These are phyloP conservation scores for Epicoccum nigrum DNA, from an alignment of 2,329 filamentous ascomycete species.

Conservation along the genomic window DNA sequence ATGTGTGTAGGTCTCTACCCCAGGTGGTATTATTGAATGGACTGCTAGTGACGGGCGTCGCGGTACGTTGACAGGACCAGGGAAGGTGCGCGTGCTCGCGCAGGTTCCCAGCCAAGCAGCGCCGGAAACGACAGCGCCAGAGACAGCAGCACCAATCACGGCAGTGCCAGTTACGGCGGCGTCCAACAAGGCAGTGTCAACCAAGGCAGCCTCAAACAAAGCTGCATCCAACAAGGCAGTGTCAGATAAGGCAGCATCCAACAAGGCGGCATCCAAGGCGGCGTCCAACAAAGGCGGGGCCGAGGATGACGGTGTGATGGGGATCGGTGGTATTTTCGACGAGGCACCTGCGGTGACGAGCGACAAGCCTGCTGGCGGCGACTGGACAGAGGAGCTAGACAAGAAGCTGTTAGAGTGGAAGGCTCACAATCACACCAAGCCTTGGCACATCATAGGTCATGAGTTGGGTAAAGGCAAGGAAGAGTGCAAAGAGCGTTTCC, in stretches of 20 bases:
- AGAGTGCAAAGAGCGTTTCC: conserved; percentile 37
- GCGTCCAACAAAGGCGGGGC: background rate
- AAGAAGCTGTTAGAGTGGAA: conserved; percentile 48
- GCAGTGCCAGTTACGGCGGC: no score
- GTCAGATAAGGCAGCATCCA: background rate
- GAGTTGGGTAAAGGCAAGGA: conserved; percentile 33
- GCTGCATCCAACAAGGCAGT: background rate
- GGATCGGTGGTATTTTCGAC: background rate
- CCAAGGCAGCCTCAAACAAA: background rate
- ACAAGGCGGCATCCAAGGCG: background rate
- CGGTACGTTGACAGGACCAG: conserved; percentile 27
- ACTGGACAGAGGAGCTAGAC: conserved; percentile 49
- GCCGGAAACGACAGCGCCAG: background rate
- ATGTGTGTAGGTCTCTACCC: conserved; percentile 21
- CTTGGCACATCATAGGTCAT: conserved; percentile 41
- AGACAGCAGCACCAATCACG: no score
- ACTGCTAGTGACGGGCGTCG: conserved; percentile 43
- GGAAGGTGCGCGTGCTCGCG: conserved; percentile 23
- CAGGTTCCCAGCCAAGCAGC: conserved; percentile 11
- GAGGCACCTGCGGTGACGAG: background rate
- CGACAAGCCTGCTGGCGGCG: background rate
- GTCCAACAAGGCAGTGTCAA: background rate
- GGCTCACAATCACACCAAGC: conserved; percentile 18
- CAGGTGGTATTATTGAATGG: conserved; percentile 41
- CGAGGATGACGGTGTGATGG: background rate